These are phyloP conservation scores for Sporobolomyces phaffii DNA, from an alignment of 768 basidiomycete species.

Conservation along the genomic window DNA sequence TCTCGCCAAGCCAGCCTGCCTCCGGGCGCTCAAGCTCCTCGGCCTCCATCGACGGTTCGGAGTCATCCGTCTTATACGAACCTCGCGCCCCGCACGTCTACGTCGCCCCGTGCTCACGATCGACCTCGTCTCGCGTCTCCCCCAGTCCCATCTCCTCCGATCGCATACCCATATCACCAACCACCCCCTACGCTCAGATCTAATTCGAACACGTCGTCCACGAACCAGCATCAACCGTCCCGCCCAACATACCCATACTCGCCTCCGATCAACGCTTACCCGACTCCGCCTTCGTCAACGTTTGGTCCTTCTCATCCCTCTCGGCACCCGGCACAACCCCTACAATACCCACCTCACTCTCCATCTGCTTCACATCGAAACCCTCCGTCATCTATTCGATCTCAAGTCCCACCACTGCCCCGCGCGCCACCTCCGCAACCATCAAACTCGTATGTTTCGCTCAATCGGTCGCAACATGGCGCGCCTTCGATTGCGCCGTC, in stretches of 20 bases:
- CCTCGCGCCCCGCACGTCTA: background rate
- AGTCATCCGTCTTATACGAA: slow-evolving; percentile 8
- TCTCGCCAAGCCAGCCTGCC: background rate
- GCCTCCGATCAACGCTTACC: background rate
- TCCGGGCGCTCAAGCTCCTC: slow-evolving; percentile 4
- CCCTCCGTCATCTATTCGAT: background rate
- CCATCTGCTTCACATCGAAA: background rate
- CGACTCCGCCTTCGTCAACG: background rate
- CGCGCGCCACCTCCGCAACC: slow-evolving; percentile 3
- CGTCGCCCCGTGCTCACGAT: background rate
- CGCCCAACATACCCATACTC: too few species aligned
- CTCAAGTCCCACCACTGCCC: background rate
- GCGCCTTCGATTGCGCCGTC: slow-evolving; percentile 7
- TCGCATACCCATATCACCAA: slow-evolving; percentile 1
- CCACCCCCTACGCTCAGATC: background rate
- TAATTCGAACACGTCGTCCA: background rate
- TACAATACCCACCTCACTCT: background rate
- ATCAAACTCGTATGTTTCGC: background rate
- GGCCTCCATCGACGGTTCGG: background rate
- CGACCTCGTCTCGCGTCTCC: background rate
- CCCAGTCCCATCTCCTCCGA: background rate
- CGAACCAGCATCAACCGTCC: too few species aligned
- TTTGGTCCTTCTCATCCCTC: slow-evolving; percentile 3
- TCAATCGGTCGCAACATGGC: background rate
- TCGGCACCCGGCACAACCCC: slow-evolving; percentile 5